Base-by-base conservation (phyloP, 129 eudicot species). In the Flaveria robusta region DNA sequence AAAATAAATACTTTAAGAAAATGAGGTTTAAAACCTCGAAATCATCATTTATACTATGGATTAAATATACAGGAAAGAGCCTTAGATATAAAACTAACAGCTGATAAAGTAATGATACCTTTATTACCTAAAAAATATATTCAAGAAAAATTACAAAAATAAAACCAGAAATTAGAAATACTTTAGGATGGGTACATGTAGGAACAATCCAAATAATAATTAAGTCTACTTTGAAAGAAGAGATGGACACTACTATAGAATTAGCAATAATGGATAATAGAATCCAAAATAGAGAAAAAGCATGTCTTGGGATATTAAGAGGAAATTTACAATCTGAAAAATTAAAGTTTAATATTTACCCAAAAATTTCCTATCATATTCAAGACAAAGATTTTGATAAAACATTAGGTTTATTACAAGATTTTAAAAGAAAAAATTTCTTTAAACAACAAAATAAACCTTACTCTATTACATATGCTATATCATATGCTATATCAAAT, bases 331-430 rank as follows among this genome's bases (percentile, higher is more conserved):
- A 71, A 50, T 71, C 31, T 18, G 66, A 5, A n/a, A 71, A 71
- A 52, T 7, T 71, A 11, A 71, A 71, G 6, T 71, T 71, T 10
- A 71, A 71, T 52, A 71, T 71, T 2, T 71, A 71, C 19, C 50
- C 49, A 0, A 29, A 50, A 52, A 71, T 71, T 11, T 71, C 29
- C 2, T 54, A 71, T 11, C 18, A 71, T 52, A 51, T 52, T 0
- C 11, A 15, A 54, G 66, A 71, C 9, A 71, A n/a, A 29, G 47
- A 71, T 54, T 71, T 71, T 34, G 34, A 52, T 52, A 71, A 27
- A 34, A 52, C 51, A 5, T 54, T 18, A 52, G 52, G 66, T 9
- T 19, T 54, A 31, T 29, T 71, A 31, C 20, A 51, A 18, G 50
- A 52, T 7, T 52, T 51, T 9, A 71, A 71, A 71, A 54, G 31